A percentile compares a stretch with the other conserved stretches of the same genome.
Evolutionary conservation across 2,329 filamentous ascomycete species (phyloP).

Genomic region (Helotiales sp.): DNA sequence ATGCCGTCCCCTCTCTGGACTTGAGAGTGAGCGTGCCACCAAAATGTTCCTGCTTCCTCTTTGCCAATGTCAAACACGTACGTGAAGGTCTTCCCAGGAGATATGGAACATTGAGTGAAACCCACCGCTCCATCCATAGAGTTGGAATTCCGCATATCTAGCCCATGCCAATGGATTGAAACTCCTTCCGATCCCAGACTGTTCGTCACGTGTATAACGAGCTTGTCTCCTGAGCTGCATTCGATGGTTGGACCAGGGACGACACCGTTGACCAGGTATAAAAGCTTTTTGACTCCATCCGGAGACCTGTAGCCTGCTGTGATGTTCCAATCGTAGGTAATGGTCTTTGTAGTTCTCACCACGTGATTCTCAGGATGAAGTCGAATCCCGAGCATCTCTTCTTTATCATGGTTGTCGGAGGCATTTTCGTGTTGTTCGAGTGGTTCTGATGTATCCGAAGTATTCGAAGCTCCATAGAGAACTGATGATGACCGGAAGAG

Average conservation of each 20-base stretch:
- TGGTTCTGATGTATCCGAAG: neutral
- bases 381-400: constrained; percentile 15
- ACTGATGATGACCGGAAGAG: neutral
- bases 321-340: constrained; percentile 43
- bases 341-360: constrained; percentile 36
- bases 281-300: constrained; percentile 50
- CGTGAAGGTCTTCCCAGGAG: constrained; percentile 31
- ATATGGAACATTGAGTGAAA: constrained; percentile 41
- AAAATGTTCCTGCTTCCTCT: constrained; percentile 26
- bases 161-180: constrained; percentile 60
- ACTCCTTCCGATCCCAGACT: constrained; percentile 45
- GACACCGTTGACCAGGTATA: constrained; percentile 50
- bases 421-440: neutral
- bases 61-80: constrained; percentile 38
- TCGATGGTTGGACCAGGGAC: constrained; percentile 50
- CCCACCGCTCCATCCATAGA: constrained; percentile 60
- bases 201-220: constrained; percentile 52
- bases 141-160: constrained; percentile 52
- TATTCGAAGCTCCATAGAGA: neutral
- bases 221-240: constrained; percentile 43
- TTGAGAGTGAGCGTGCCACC: constrained; percentile 46
- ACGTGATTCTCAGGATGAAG: constrained; percentile 46
- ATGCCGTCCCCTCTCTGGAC: constrained; percentile 46
- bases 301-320: constrained; percentile 40
- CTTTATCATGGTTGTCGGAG: neutral